Evolutionary conservation across 139 green algal genomes (phyloP).

Genomic region (Astrephomene gubernaculifera): DNA sequence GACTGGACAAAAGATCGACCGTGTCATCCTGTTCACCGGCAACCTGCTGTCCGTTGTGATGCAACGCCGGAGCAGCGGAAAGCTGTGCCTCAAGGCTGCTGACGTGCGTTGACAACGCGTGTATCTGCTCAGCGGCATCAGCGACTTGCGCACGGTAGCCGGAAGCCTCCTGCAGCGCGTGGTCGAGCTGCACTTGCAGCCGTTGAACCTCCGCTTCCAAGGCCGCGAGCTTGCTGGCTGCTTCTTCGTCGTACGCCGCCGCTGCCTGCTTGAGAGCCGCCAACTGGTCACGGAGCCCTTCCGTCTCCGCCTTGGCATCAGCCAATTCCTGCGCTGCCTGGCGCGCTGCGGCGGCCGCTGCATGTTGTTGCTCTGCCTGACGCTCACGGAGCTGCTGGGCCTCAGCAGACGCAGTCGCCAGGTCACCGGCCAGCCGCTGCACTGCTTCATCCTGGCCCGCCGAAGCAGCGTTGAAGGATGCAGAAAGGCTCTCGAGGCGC

Average conservation of each 20-base stretch:
- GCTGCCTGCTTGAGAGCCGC: neutral
- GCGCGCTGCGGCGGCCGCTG: neutral
- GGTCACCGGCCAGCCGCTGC: neutral
- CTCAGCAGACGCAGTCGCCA: neutral
- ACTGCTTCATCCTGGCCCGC: neutral
- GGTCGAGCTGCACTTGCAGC: neutral
- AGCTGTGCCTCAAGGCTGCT: neutral
- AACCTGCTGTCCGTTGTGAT: neutral
- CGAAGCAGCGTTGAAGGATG: neutral
- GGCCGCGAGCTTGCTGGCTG: neutral
- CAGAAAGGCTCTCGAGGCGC: neutral
- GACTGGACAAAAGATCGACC: neutral
- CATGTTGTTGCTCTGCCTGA: neutral
- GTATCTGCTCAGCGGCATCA: neutral
- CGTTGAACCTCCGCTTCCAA: neutral
- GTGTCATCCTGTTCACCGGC: slow-evolving; percentile 28
- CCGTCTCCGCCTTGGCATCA: neutral
- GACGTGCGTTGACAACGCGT: slow-evolving; percentile 66
- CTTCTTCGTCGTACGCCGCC: neutral
- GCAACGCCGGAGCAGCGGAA: no score
- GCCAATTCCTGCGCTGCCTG: neutral
- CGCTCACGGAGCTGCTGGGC: neutral
- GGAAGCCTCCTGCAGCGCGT: neutral
- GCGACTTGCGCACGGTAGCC: no score
- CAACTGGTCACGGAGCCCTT: neutral